Conservation (phyloP, 345 rosid genomes). For the Brassica carinata region DNA sequence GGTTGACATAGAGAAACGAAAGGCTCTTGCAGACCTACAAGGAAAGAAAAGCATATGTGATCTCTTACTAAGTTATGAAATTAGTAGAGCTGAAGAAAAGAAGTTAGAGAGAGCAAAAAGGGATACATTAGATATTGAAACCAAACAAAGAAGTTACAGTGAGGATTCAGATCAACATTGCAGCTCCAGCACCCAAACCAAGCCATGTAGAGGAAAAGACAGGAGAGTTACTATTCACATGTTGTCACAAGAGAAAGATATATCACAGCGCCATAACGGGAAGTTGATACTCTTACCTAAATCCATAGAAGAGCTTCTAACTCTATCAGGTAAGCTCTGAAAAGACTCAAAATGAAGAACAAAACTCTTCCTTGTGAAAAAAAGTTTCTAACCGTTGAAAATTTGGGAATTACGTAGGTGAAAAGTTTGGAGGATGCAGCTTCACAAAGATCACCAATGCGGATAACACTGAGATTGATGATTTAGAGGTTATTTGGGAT, state of each 20-base stretch:
- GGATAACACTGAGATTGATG: slow-evolving; percentile 83
- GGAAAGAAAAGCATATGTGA: slow-evolving; percentile 55
- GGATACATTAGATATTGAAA: too few relatives aligned
- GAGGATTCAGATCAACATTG: slow-evolving; percentile 22
- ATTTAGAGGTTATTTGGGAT: slow-evolving; percentile 76
- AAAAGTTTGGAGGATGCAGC: slow-evolving; percentile 68
- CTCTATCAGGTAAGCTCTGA: slow-evolving; percentile 70
- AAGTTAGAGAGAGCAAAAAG: too few relatives aligned
- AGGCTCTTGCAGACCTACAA: slow-evolving; percentile 55
- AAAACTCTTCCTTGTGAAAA: background rate
- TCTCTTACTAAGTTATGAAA: slow-evolving; percentile 37
- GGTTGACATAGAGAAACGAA: slow-evolving; percentile 49
- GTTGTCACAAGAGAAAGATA: slow-evolving; percentile 46
- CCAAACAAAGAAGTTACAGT: too few relatives aligned
- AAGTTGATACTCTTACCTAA: slow-evolving; percentile 80
- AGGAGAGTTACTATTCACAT: slow-evolving; percentile 85
- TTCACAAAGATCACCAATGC: slow-evolving; percentile 57
- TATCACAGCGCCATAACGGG: slow-evolving; percentile 40
- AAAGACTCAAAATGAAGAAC: slow-evolving; percentile 12
- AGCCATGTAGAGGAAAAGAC: slow-evolving; percentile 36
- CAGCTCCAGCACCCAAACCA: slow-evolving; percentile 39
- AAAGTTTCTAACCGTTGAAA: slow-evolving; percentile 33
- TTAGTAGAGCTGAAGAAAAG: too few relatives aligned
- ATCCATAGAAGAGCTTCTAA: slow-evolving; percentile 78
- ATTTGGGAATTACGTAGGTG: slow-evolving; percentile 56